Percentiles rank a stretch among this genome's conserved stretches.
Conservation (phyloP, 768 basidiomycete genomes). For the Royoungia palumana region DNA sequence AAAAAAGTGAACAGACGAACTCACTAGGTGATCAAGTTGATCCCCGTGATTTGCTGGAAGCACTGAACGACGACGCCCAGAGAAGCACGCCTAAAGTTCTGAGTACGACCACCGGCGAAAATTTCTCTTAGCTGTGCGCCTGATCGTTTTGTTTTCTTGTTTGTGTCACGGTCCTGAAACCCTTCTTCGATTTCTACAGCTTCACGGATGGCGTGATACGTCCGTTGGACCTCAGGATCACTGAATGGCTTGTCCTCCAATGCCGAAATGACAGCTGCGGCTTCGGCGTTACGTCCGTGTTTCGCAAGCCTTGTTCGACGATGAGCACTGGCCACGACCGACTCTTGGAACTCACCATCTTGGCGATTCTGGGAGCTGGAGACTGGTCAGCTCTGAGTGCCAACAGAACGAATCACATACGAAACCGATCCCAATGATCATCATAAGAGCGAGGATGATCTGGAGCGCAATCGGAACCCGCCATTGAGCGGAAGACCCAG, state of each 20-base stretch:
- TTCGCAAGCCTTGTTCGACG: conserved; percentile 46
- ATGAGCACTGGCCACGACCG: neutral
- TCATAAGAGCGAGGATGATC: conserved; percentile 51
- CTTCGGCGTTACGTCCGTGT: conserved; percentile 51
- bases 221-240: conserved; percentile 45
- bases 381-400: neutral
- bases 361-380: conserved; percentile 56
- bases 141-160: neutral
- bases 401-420: conserved; percentile 32
- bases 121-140: conserved; percentile 45
- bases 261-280: conserved; percentile 59
- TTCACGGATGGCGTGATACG: conserved; percentile 53
- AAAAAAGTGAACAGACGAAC: conserved; percentile 27
- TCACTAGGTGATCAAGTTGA: conserved; percentile 63
- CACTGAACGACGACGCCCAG: conserved; percentile 58
- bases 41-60: conserved; percentile 69
- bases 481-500: conserved; percentile 55
- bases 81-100: conserved; percentile 58
- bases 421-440: conserved; percentile 45
- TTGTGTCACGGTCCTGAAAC: neutral
- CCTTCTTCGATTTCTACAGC: conserved; percentile 44
- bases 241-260: conserved; percentile 50
- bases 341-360: conserved; percentile 40
- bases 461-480: conserved; percentile 61
- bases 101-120: conserved; percentile 51